Percentiles rank a stretch among this genome's conserved stretches.
These are phyloP conservation scores for Kurtzmaniella quercitrusa DNA, from an alignment of 1,139 yeast species.

Conservation along the genomic window DNA sequence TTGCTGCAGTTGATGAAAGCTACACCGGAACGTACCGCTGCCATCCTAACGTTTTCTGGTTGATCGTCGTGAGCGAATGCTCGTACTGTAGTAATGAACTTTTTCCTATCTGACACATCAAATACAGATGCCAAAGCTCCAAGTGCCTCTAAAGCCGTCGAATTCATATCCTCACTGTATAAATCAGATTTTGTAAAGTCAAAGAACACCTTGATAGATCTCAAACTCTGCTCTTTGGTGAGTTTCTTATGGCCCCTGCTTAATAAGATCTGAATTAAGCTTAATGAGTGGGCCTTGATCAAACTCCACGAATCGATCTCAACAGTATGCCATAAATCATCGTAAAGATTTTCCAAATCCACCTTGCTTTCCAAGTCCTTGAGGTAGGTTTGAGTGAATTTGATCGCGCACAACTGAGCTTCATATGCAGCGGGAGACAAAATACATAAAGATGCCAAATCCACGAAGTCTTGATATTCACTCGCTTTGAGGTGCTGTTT, in stretches of 20 bases:
- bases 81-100: slow-evolving; percentile 28
- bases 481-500: slow-evolving; percentile 11
- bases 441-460: slow-evolving; percentile 27
- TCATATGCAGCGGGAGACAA: slow-evolving; percentile 39
- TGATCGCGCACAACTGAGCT: slow-evolving; percentile 44
- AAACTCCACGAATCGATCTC: slow-evolving; percentile 34
- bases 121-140: slow-evolving; percentile 36
- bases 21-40: slow-evolving; percentile 44
- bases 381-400: slow-evolving; percentile 18
- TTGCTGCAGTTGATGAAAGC: slow-evolving; percentile 8
- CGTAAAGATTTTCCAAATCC: slow-evolving; percentile 9
- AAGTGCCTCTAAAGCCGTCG: slow-evolving; percentile 46
- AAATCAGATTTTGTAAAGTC: slow-evolving; percentile 15
- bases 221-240: slow-evolving; percentile 1
- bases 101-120: slow-evolving; percentile 10
- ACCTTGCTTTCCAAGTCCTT: slow-evolving; percentile 12
- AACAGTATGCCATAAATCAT: slow-evolving; percentile 24
- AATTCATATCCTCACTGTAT: slow-evolving; percentile 42
- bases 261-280: slow-evolving; percentile 27
- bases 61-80: slow-evolving; percentile 36
- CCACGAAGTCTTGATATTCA: slow-evolving; percentile 15
- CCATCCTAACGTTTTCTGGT: slow-evolving; percentile 42
- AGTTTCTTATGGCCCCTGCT: slow-evolving; percentile 2
- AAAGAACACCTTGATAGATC: slow-evolving; percentile 18
- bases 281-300: slow-evolving; percentile 39